These are phyloP conservation scores for Fusarium armeniacum DNA, from an alignment of 2,329 filamentous ascomycete genomes.

Conservation along the genomic window DNA sequence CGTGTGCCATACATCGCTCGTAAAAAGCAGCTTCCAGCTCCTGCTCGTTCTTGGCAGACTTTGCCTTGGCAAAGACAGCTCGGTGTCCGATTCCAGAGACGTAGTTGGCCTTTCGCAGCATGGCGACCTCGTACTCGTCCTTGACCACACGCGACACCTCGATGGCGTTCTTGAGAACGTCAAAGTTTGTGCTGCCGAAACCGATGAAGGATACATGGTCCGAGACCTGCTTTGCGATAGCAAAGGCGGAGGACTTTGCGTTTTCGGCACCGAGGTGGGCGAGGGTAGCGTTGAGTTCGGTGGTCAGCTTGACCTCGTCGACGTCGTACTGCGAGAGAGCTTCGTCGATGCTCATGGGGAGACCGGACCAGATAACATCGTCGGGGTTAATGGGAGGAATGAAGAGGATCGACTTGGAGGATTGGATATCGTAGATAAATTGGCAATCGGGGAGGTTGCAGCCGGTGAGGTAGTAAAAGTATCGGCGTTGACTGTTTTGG, in stretches of 20 bases:
- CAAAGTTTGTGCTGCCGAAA: constrained; percentile 74
- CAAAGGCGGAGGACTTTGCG: constrained; percentile 70
- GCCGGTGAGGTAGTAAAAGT: constrained; percentile 95
- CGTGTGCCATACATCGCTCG: constrained; percentile 79
- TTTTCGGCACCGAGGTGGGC: constrained; percentile 63
- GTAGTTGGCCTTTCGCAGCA: constrained; percentile 79
- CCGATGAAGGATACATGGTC: constrained; percentile 78
- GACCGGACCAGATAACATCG: constrained; percentile 91
- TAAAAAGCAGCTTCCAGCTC: constrained; percentile 88
- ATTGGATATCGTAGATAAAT: constrained; percentile 83
- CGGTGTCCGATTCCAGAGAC: constrained; percentile 77
- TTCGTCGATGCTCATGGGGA: constrained; percentile 82
- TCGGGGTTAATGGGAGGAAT: constrained; percentile 92
- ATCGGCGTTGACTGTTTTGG: constrained; percentile 79
- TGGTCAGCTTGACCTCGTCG: constrained; percentile 80
- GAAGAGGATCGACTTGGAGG: constrained; percentile 83
- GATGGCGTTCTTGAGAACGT: constrained; percentile 71
- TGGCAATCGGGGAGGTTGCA: constrained; percentile 84
- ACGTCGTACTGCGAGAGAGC: constrained; percentile 84
- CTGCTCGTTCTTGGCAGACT: constrained; percentile 78
- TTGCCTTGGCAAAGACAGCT: constrained; percentile 72
- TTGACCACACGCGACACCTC: constrained; percentile 79
- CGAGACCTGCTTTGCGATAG: constrained; percentile 83
- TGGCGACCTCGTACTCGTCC: constrained; percentile 79
- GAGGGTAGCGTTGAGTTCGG: constrained; percentile 81